phyloP scores from a whole-genome alignment of 2,329 filamentous ascomycete genomes.

The Fusarium sp. region DNA sequence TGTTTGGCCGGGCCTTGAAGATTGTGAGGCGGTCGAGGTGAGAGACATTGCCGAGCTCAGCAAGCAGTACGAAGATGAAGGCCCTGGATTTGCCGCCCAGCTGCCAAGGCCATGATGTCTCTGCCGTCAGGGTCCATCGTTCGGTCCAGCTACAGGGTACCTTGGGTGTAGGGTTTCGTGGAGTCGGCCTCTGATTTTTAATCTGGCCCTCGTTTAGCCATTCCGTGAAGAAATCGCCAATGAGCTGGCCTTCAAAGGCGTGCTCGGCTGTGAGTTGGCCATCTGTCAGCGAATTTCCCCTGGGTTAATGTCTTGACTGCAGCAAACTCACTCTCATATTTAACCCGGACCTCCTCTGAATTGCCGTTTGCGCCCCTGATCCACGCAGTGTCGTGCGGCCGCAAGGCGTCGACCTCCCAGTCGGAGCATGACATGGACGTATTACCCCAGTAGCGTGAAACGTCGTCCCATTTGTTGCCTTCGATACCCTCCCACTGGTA shows the following conservation, averaged over 20 bases:
- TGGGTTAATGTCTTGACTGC: background rate
- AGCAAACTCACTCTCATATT: background rate
- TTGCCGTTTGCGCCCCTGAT: background rate
- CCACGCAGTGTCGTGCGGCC: background rate
- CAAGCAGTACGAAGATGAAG: background rate
- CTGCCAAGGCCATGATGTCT: background rate
- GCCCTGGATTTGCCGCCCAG: background rate
- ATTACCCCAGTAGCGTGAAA: background rate
- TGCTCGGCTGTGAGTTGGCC: background rate
- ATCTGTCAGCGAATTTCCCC: too few relatives aligned
- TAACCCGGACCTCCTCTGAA: background rate
- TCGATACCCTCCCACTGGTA: background rate
- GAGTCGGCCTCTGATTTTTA: background rate
- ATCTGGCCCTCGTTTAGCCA: background rate
- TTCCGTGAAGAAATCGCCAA: background rate
- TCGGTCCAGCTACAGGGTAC: background rate
- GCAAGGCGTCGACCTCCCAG: background rate
- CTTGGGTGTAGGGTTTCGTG: background rate
- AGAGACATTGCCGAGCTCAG: background rate
- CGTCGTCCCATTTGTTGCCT: background rate
- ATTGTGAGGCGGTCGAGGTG: background rate
- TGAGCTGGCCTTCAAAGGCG: background rate
- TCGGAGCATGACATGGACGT: background rate
- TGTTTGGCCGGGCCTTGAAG: background rate
- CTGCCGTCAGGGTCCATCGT: accelerated